Evolutionary conservation across 495 filamentous ascomycete species (phyloP).

Genomic region (Penicillium coffeae): DNA sequence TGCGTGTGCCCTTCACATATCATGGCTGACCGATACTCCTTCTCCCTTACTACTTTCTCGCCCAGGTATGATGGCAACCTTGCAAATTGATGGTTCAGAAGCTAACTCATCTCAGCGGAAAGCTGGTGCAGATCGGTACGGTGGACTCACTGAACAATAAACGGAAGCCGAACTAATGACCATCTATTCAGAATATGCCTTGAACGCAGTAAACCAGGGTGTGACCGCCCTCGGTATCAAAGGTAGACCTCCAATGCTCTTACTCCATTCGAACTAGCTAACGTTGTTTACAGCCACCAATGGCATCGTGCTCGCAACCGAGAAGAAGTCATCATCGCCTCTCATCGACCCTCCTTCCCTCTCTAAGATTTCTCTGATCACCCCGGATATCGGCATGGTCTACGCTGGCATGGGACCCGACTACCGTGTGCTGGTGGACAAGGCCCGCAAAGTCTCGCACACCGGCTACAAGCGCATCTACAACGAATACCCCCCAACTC

Average conservation of each 20-base stretch:
- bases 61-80: conserved; percentile 70
- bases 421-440: conserved; percentile 95
- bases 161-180: conserved; percentile 2
- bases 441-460: conserved; percentile 97
- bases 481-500: conserved; percentile 98
- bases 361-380: conserved; percentile 96
- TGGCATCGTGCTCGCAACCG: conserved; percentile 96
- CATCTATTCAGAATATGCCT: conserved; percentile 82
- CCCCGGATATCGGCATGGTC: conserved; percentile 99
- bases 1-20: conserved; percentile 8
- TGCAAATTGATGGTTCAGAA: conserved; percentile 39
- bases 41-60: conserved; percentile 99
- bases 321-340: conserved; percentile 98
- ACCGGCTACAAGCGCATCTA: conserved; percentile 99
- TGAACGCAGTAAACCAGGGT: conserved; percentile 98
- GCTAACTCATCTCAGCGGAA: conserved; percentile 61
- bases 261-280: conserved; percentile 3
- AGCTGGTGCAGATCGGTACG: conserved; percentile 73
- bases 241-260: conserved; percentile 50
- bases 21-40: conserved; percentile 99
- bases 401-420: conserved; percentile 99
- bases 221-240: conserved; percentile 98
- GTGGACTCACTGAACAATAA: not conserved
- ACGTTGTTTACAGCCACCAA: conserved; percentile 68
- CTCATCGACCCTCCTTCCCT: conserved; percentile 91